These are phyloP conservation scores for Plantago coronopus DNA, from an alignment of 305 asterid genomes.

Conservation along the genomic window DNA sequence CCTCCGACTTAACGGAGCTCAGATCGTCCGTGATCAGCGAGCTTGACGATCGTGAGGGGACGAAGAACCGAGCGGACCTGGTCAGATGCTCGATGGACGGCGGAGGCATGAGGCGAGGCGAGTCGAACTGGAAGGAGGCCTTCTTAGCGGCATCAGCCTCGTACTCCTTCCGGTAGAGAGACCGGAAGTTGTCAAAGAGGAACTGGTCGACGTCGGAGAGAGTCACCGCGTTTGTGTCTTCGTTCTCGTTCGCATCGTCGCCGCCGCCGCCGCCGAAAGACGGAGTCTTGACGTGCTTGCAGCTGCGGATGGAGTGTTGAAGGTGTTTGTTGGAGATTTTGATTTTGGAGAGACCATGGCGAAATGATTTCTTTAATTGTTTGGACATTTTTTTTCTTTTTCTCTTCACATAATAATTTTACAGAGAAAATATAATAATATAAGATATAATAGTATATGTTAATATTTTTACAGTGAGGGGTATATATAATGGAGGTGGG, in stretches of 20 bases:
- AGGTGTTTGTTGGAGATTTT: conserved; percentile 42
- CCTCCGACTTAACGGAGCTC: conserved; percentile 8
- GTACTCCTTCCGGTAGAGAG: conserved; percentile 6
- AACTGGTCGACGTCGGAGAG: conserved; percentile 58
- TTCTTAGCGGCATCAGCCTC: background rate
- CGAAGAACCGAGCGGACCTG: conserved; percentile 46
- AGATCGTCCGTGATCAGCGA: conserved; percentile 43
- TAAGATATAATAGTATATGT: too few species aligned
- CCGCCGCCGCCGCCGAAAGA: conserved; percentile 32
- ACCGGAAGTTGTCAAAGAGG: conserved; percentile 58
- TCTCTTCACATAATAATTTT: too few species aligned
- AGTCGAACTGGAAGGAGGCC: background rate
- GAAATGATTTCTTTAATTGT: conserved; percentile 51
- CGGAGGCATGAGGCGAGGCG: background rate
- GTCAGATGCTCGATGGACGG: conserved; percentile 8
- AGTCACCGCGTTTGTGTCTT: conserved; percentile 28
- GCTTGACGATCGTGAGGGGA: conserved; percentile 41
- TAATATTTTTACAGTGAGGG: too few species aligned
- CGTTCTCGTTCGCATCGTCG: conserved; percentile 17
- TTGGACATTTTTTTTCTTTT: conserved; percentile 38
- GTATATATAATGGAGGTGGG: too few species aligned
- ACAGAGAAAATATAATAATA: too few species aligned
- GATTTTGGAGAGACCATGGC: conserved; percentile 48
- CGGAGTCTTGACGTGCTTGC: conserved; percentile 47
- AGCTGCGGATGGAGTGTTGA: conserved; percentile 30